Base-by-base conservation (phyloP, 225 moss, liverwort and hornwort genomes). In the Rhytidiadelphus loreus region DNA sequence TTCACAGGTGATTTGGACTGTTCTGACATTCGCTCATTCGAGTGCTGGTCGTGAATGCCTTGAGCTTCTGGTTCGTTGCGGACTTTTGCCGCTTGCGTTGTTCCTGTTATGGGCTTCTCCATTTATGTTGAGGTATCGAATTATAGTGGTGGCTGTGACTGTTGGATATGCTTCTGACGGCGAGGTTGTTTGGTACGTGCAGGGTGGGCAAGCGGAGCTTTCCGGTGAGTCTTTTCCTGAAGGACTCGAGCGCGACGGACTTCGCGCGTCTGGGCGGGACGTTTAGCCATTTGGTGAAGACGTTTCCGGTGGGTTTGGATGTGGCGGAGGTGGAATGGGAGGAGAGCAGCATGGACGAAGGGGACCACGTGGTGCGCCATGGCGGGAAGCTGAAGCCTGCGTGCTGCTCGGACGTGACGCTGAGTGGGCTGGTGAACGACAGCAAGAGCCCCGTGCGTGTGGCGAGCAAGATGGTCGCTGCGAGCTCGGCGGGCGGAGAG, bases 241-340 rank as follows among this genome's bases (percentile, higher is more conserved):
- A 96, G 89, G 97, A 97, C 64, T 93, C 93, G 73, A 94, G 93
- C 46, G 92, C 94, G 69, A 95, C 92, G 63, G 99, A 99, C 80
- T 96, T 99, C 81, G 97, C 97, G 41, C 96, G 99, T 69, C 80
- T 99, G 75, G 99, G 99, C 12, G 99, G 99, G 50, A 96, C 99
- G 77, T 97, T 97, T 61, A 97, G 99, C 91, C 99, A 99, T 84
- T 86, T 99, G 90, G 91, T 95, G 64, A 97, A 99, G 91, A 92
- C 90, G 25, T 92, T 90, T 84, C 92, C 96, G 1, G 91, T 93
- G 69, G 94, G 92, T 7, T 75, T 90, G 87, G 96, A 96, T 25
- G 95, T 95, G 39, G 70, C 90, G 57, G 96, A 96, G 44, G 97
- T 99, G 86, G 95, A 92, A 83, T 99, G 99, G 99, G 97, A 96